phyloP scores from a whole-genome alignment of 345 rosid species.

The Camelina laxa region DNA sequence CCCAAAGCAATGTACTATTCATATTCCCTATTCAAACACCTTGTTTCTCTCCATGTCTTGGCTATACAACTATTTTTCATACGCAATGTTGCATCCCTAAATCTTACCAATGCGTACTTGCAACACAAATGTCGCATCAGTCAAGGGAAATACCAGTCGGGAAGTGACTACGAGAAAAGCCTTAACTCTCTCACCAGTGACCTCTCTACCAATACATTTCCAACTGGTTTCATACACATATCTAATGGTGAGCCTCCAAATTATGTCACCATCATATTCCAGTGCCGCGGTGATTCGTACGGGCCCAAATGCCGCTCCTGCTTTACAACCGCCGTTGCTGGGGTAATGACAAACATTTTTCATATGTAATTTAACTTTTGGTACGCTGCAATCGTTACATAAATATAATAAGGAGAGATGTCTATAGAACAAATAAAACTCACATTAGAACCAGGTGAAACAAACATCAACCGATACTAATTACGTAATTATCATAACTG shows the following conservation, averaged over 20 bases:
- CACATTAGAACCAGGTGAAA: neutral
- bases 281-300: neutral
- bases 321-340: neutral
- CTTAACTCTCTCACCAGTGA: slow-evolving; percentile 45
- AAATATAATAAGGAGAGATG: neutral
- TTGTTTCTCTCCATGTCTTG: neutral
- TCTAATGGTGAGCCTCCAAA: neutral
- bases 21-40: too few species aligned
- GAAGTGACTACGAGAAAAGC: slow-evolving; percentile 46
- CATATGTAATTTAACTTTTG: neutral
- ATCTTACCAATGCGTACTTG: slow-evolving; percentile 36
- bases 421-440: neutral
- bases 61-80: slow-evolving; percentile 9
- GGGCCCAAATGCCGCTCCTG: neutral
- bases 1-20: neutral
- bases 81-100: neutral
- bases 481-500: too few species aligned
- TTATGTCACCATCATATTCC: slow-evolving; percentile 28
- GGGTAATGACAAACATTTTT: neutral
- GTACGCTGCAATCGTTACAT: neutral
- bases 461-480: too few species aligned
- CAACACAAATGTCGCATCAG: slow-evolving; percentile 41
- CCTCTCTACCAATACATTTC: neutral
- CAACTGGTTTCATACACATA: neutral
- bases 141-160: slow-evolving; percentile 40